Evolutionary conservation across 2,329 filamentous ascomycete genomes (phyloP).

Genomic region (Aspergillus novoparasiticus): DNA sequence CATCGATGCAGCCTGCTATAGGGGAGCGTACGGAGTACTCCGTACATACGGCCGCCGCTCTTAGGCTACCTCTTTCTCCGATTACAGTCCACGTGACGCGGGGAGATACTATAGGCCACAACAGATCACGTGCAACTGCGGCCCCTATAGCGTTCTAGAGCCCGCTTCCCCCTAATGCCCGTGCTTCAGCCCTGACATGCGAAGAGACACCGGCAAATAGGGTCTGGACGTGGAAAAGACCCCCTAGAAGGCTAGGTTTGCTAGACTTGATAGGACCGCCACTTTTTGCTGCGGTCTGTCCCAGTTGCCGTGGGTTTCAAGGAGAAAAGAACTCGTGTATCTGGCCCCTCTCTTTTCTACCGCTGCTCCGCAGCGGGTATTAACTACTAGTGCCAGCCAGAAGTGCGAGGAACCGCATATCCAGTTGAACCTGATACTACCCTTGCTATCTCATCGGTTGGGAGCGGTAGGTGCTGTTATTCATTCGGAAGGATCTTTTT

Average conservation of each 20-base stretch:
- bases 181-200: conserved; percentile 21
- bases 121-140: conserved; percentile 14
- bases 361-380: conserved; percentile 27
- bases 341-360: conserved; percentile 17
- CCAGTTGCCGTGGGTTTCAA: conserved; percentile 8
- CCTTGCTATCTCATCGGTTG: neutral
- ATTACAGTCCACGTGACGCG: conserved; percentile 10
- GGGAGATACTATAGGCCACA: neutral
- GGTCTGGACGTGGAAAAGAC: neutral
- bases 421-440: neutral
- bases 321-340: conserved; percentile 15
- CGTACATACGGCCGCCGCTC: neutral
- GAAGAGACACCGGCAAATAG: conserved; percentile 14
- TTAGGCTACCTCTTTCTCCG: neutral
- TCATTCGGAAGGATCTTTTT: neutral
- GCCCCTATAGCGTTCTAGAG: conserved; percentile 27
- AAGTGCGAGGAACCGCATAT: conserved; percentile 19
- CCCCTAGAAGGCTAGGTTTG: conserved; percentile 12
- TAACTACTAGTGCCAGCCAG: conserved; percentile 17
- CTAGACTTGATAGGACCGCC: conserved; percentile 11
- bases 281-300: neutral
- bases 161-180: conserved; percentile 20
- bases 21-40: neutral
- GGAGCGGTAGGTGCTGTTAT: neutral
- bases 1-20: neutral